A percentile compares a stretch with the other conserved stretches of the same genome.
These are phyloP conservation scores for Astrephomene gubernaculifera DNA, from an alignment of 139 green algal species.

Conservation along the genomic window DNA sequence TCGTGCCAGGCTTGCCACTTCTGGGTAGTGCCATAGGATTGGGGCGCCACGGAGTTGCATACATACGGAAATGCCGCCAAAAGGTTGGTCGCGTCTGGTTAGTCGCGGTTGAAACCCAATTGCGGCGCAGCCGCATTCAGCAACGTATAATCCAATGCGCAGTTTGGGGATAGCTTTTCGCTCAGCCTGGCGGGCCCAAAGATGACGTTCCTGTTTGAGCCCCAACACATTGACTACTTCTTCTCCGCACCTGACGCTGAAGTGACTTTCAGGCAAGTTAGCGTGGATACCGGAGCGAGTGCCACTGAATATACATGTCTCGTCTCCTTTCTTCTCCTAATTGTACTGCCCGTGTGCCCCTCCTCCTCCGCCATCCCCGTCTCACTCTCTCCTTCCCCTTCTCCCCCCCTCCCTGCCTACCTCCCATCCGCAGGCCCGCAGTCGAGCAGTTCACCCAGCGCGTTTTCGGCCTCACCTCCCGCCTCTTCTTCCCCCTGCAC, in stretches of 20 bases:
- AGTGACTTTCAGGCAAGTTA: constrained; percentile 71
- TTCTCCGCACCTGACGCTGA: constrained; percentile 67
- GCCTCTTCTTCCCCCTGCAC: constrained; percentile 73
- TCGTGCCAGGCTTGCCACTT: constrained; percentile 57
- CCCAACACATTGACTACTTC: constrained; percentile 64
- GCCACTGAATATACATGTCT: too few species aligned
- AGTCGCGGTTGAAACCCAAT: too few species aligned
- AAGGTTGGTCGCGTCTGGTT: constrained; percentile 46
- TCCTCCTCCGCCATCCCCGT: not conserved
- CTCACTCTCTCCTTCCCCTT: not conserved
- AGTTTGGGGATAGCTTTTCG: constrained; percentile 32
- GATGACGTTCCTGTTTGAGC: constrained; percentile 77
- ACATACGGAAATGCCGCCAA: constrained; percentile 51
- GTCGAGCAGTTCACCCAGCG: constrained; percentile 81
- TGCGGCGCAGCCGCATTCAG: not conserved
- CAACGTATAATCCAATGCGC: not conserved
- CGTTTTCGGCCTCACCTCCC: constrained; percentile 71
- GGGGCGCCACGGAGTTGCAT: constrained; percentile 49
- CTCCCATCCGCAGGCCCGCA: constrained; percentile 65
- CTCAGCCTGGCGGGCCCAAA: not conserved
- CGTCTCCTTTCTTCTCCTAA: too few species aligned
- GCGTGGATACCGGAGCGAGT: too few species aligned
- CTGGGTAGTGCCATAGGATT: constrained; percentile 60
- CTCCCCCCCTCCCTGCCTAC: not conserved
- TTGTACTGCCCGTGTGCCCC: not conserved